phyloP scores from a whole-genome alignment of 208 protist species.

The Acanthamoeba healyi region DNA sequence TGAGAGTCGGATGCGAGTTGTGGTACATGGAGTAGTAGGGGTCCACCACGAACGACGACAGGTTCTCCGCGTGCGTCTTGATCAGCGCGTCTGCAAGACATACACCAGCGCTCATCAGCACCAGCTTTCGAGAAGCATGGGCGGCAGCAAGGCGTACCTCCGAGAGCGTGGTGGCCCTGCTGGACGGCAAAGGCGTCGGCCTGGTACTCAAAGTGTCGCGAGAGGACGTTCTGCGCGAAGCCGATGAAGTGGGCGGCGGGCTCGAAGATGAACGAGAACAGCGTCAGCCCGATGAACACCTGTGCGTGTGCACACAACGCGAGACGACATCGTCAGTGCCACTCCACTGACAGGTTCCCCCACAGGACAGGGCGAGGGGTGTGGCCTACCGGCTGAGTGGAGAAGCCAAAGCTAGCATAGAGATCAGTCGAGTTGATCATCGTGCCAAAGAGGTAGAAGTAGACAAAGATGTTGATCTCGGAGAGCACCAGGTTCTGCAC shows the following conservation, averaged over 20 bases:
- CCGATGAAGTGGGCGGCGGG: constrained; percentile 37
- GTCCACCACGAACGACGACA: constrained; percentile 78
- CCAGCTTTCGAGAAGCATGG: too few species aligned
- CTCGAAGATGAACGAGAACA: constrained; percentile 30
- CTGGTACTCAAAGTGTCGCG: constrained; percentile 48
- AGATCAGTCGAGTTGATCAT: constrained; percentile 40
- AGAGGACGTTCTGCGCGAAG: constrained; percentile 39
- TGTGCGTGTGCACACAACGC: too few species aligned
- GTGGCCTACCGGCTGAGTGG: constrained; percentile 9
- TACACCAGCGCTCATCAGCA: too few species aligned
- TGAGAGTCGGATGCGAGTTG: constrained; percentile 90
- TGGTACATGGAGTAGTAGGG: constrained; percentile 90
- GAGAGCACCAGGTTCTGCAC: neutral
- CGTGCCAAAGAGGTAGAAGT: constrained; percentile 19
- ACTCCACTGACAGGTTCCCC: too few species aligned
- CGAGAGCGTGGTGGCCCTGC: neutral
- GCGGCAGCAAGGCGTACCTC: neutral
- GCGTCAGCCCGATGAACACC: constrained; percentile 21
- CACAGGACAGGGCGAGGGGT: too few species aligned
- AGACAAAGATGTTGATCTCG: constrained; percentile 10
- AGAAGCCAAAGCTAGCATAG: constrained; percentile 56
- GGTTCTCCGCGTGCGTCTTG: constrained; percentile 27
- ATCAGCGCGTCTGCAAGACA: neutral
- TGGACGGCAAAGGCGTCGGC: constrained; percentile 20
- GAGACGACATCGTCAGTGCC: too few species aligned